Percentiles rank a stretch among this genome's conserved stretches.
Evolutionary conservation across 1,139 yeast genomes (phyloP).

Genomic region (Suhomyces wounanorum): DNA sequence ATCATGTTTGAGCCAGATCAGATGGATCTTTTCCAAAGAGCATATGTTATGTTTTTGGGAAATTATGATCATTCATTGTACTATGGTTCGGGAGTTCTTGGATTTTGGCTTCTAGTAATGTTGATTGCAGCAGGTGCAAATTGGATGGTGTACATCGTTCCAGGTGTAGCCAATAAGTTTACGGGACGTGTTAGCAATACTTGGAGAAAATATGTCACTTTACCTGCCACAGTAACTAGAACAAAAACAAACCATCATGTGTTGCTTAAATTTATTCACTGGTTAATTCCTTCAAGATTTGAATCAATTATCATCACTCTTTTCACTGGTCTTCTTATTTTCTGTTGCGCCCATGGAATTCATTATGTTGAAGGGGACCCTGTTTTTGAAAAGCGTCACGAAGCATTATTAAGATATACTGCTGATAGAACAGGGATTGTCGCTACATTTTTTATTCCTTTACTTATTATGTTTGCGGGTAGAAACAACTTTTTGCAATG

Average conservation of each 20-base stretch:
- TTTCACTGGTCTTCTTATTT: conserved; percentile 13
- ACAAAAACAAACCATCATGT: conserved; percentile 27
- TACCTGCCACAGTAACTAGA: conserved; percentile 33
- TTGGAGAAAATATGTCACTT: conserved; percentile 31
- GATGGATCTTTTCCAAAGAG: conserved; percentile 17
- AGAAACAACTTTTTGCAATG: conserved; percentile 46
- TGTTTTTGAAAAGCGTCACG: conserved; percentile 17
- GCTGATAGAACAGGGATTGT: conserved; percentile 37
- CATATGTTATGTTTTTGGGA: conserved; percentile 34
- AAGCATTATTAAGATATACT: conserved; percentile 30
- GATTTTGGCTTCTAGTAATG: conserved; percentile 51
- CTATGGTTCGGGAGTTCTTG: conserved; percentile 50
- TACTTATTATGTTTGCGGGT: conserved; percentile 45
- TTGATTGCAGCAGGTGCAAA: conserved; percentile 43
- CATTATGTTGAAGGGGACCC: conserved; percentile 28
- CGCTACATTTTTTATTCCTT: conserved; percentile 34
- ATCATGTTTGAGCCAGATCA: conserved; percentile 20
- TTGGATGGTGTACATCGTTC: conserved; percentile 36
- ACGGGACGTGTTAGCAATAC: conserved; percentile 27
- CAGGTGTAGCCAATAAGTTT: conserved; percentile 23
- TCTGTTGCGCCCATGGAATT: conserved; percentile 23
- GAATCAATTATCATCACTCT: conserved; percentile 23
- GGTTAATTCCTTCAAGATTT: conserved; percentile 19
- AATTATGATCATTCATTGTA: conserved; percentile 42
- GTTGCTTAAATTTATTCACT: conserved; percentile 22